Conservation (phyloP, 306 rosid genomes). For the Crotalaria pallida region DNA sequence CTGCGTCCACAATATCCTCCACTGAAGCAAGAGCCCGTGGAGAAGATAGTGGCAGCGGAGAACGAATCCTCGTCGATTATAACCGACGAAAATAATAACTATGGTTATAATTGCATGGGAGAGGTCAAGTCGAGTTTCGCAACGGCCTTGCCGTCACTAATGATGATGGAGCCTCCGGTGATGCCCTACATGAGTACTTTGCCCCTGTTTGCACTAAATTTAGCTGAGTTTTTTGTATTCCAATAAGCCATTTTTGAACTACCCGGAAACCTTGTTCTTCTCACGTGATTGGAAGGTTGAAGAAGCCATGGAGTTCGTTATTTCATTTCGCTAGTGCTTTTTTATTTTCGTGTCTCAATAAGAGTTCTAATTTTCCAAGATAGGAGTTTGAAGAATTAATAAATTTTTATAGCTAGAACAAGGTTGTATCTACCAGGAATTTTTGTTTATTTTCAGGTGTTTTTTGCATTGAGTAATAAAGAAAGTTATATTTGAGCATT, state of each 20-base stretch:
- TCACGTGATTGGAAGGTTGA: background rate
- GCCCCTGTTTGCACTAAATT: constrained; percentile 18
- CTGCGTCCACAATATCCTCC: constrained; percentile 16
- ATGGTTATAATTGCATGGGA: constrained; percentile 2
- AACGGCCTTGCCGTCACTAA: background rate
- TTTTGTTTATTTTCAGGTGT: background rate
- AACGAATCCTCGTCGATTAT: constrained; percentile 34
- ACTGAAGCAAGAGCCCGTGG: background rate
- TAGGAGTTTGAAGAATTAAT: background rate
- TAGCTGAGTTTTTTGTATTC: constrained; percentile 21
- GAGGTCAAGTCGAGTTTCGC: constrained; percentile 35
- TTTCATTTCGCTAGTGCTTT: background rate
- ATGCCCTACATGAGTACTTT: constrained; percentile 26
- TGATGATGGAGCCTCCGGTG: constrained; percentile 17
- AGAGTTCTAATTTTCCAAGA: background rate
- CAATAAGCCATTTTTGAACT: constrained; percentile 24
- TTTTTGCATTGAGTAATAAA: background rate
- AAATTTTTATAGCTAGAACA: background rate
- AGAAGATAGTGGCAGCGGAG: background rate
- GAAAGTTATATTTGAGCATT: background rate
- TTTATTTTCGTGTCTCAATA: background rate
- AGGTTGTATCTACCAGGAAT: background rate
- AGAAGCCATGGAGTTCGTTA: background rate
- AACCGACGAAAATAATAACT: constrained; percentile 38
- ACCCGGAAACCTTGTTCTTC: constrained; percentile 6